A percentile compares a stretch with the other conserved stretches of the same genome.
Evolutionary conservation across 495 filamentous ascomycete genomes (phyloP).

Genomic region (Pyrenula massariospora): DNA sequence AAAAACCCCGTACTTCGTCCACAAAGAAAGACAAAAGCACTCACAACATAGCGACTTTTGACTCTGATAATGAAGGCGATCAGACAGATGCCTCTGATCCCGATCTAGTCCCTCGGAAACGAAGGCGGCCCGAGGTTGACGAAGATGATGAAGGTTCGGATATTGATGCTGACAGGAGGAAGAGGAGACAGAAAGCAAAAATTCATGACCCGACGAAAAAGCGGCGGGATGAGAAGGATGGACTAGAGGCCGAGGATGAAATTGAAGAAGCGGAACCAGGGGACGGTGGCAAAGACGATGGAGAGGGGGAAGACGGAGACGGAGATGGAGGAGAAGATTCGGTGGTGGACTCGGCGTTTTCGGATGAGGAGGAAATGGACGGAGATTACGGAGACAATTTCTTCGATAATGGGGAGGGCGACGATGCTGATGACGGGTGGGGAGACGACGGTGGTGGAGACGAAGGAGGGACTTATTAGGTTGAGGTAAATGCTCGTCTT

Average conservation of each 20-base stretch:
- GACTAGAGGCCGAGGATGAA: slow-evolving; percentile 22
- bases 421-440: slow-evolving; percentile 38
- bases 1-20: neutral
- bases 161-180: slow-evolving; percentile 14
- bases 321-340: slow-evolving; percentile 38
- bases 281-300: slow-evolving; percentile 23
- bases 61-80: slow-evolving; percentile 25
- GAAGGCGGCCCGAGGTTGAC: slow-evolving; percentile 35
- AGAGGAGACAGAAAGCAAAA: slow-evolving; percentile 12
- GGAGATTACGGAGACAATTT: slow-evolving; percentile 57
- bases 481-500: slow-evolving; percentile 19
- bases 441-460: slow-evolving; percentile 34
- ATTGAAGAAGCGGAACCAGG: slow-evolving; percentile 19
- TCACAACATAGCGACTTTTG: slow-evolving; percentile 1
- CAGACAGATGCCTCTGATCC: slow-evolving; percentile 19
- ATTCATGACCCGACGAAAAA: slow-evolving; percentile 1
- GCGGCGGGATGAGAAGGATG: slow-evolving; percentile 6
- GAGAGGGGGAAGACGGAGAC: slow-evolving; percentile 25
- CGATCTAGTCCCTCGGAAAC: slow-evolving; percentile 11
- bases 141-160: slow-evolving; percentile 23
- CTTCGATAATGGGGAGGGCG: slow-evolving; percentile 52
- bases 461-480: slow-evolving; percentile 36
- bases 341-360: slow-evolving; percentile 44
- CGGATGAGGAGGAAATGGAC: slow-evolving; percentile 42
- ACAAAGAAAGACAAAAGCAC: slow-evolving; percentile 1